phyloP scores from a whole-genome alignment of 768 basidiomycete genomes.

The Hypholoma fasciculare region DNA sequence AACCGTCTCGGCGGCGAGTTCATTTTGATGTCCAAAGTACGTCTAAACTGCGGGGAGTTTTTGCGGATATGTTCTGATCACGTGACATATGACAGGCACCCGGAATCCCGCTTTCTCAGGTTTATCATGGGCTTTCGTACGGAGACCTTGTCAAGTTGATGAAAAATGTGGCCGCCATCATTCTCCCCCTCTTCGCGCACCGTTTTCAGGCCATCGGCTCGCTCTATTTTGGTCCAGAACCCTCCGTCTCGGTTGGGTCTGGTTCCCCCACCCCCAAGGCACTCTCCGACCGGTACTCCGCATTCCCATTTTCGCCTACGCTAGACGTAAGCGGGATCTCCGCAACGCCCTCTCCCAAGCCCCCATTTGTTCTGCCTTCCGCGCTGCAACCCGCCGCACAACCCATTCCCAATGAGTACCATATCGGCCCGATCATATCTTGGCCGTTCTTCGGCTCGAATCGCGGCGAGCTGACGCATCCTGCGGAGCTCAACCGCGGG shows the following conservation, averaged over 20 bases:
- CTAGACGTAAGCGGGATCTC: constrained; percentile 25
- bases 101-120: constrained; percentile 68
- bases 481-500: constrained; percentile 74
- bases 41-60: constrained; percentile 17
- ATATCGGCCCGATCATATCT: constrained; percentile 81
- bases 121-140: constrained; percentile 72
- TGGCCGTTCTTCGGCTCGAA: constrained; percentile 92
- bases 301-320: constrained; percentile 45
- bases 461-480: constrained; percentile 70
- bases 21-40: constrained; percentile 84
- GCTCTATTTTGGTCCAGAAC: constrained; percentile 58
- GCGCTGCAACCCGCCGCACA: constrained; percentile 11
- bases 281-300: constrained; percentile 35
- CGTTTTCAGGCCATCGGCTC: constrained; percentile 79
- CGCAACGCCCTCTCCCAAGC: constrained; percentile 19
- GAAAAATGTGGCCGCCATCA: constrained; percentile 64
- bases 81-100: constrained; percentile 51
- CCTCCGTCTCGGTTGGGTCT: constrained; percentile 29
- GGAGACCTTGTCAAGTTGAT: constrained; percentile 63
- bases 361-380: constrained; percentile 19
- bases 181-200: constrained; percentile 75
- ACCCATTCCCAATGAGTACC: constrained; percentile 36
- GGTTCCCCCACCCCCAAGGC: constrained; percentile 46
- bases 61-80: neutral
- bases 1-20: constrained; percentile 86